These are phyloP conservation scores for Quercus suber DNA, from an alignment of 306 rosid genomes.

Conservation along the genomic window DNA sequence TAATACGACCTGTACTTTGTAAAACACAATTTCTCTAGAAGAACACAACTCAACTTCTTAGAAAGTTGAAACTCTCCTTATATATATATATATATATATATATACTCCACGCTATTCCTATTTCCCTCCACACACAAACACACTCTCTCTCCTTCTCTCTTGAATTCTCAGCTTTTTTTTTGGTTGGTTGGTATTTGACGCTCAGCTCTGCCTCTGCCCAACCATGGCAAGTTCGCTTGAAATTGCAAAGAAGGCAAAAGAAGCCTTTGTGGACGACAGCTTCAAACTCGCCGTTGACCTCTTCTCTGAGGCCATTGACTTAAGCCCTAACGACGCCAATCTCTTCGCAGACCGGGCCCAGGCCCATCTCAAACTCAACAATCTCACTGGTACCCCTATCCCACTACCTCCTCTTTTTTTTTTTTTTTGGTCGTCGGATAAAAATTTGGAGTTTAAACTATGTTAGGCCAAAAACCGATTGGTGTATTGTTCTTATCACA, in stretches of 20 bases:
- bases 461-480: too few species aligned
- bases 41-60: too few species aligned
- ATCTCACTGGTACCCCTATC: constrained; percentile 6
- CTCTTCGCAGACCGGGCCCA: constrained; percentile 60
- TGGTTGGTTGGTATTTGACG: not conserved
- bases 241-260: constrained; percentile 52
- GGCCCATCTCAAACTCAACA: constrained; percentile 26
- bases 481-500: not conserved
- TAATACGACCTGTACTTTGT: too few species aligned
- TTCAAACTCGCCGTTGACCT: constrained; percentile 37
- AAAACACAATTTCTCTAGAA: too few species aligned
- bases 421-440: too few species aligned
- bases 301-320: constrained; percentile 39
- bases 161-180: not conserved
- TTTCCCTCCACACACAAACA: too few species aligned
- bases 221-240: constrained; percentile 40
- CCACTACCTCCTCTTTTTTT: not conserved
- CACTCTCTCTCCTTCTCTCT: not conserved
- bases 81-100: too few species aligned
- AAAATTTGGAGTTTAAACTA: too few species aligned
- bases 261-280: constrained; percentile 61
- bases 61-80: too few species aligned
- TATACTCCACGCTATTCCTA: too few species aligned
- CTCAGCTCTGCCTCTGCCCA: not conserved
- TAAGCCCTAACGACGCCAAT: constrained; percentile 37